Base-by-base conservation (phyloP, 441 rosid species). In the Arabidopsis lyrata region DNA sequence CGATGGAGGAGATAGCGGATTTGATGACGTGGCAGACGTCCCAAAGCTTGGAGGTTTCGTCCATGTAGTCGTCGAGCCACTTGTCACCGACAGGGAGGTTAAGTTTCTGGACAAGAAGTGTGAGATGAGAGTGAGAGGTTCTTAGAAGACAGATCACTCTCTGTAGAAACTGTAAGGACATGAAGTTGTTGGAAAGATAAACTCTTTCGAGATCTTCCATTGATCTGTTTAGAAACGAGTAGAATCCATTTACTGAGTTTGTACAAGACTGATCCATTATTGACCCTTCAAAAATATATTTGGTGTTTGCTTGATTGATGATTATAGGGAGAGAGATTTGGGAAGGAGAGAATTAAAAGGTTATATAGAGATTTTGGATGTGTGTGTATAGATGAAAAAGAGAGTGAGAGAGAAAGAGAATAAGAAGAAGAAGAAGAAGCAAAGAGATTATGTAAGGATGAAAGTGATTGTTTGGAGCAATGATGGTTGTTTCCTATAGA, bases 11-110 rank as follows among this genome's bases (percentile, higher is more conserved):
- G 16, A 90, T 75, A 57, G 91, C 95, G 18, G 90, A 86, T 83
- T 95, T 95, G 69, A 95, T 78, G 59, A 90, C 88, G 76, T 78
- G 90, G 31, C 92, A 95, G 8, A 95, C 98, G 27, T 95, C 97
- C 99, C 99, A 95, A 13, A 95, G 91, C 76, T 86, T 90, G 13
- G 97, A 88, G 50, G 94, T 95, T 74, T 95, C 97, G 73, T 95
- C 97, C 99, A 95, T 95, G 81, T 92, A 95, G 72, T 95, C 97
- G 31, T 95, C 93, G 3, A 95, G 96, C 99, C 97, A 95, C 76
- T 90, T 95, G 36, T 89, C 99, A 0, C 99, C 99, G 36, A 87
- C 89, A 11, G 99, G 98, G 14, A 95, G 85, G 22, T 86, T 94
- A 52, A 95, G 98, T 71, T 88, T 88, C 36, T 92, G 98, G 61